Conservation (phyloP, 306 rosid species). For the Prunus fruticosa region DNA sequence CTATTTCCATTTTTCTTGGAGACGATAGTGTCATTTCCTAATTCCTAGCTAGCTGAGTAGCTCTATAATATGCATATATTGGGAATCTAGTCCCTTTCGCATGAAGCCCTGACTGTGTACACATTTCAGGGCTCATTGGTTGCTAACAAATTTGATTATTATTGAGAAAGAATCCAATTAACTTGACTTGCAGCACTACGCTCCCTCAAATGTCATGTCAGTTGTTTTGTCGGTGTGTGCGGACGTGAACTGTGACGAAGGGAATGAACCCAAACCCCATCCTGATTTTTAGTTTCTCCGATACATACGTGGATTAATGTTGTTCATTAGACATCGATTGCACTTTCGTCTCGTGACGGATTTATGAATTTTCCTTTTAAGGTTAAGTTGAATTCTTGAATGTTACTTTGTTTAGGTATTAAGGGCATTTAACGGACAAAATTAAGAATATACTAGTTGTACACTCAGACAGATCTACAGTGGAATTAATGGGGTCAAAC, state of each 20-base stretch:
- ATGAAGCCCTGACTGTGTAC: not conserved
- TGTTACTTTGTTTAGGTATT: too few relatives aligned
- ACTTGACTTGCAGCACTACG: not conserved
- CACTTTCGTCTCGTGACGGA: too few relatives aligned
- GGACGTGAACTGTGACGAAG: not conserved
- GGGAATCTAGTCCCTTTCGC: not conserved
- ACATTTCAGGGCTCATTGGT: not conserved
- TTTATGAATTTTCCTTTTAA: too few relatives aligned
- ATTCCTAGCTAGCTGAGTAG: not conserved
- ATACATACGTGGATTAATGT: too few relatives aligned
- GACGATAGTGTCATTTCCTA: not conserved
- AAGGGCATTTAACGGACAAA: too few relatives aligned
- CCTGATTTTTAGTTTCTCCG: not conserved
- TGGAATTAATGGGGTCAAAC: rapidly evolving
- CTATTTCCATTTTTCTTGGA: constrained; percentile 13
- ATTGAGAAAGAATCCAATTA: not conserved
- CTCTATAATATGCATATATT: not conserved
- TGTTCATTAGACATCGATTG: too few relatives aligned
- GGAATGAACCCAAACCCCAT: not conserved
- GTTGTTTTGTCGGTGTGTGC: not conserved
- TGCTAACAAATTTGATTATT: not conserved
- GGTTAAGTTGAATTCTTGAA: too few relatives aligned
- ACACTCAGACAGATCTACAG: rapidly evolving
- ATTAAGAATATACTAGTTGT: too few relatives aligned
- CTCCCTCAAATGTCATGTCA: not conserved